Evolutionary conservation across 305 asterid genomes (phyloP).

Genomic region (Plantago lanceolata): DNA sequence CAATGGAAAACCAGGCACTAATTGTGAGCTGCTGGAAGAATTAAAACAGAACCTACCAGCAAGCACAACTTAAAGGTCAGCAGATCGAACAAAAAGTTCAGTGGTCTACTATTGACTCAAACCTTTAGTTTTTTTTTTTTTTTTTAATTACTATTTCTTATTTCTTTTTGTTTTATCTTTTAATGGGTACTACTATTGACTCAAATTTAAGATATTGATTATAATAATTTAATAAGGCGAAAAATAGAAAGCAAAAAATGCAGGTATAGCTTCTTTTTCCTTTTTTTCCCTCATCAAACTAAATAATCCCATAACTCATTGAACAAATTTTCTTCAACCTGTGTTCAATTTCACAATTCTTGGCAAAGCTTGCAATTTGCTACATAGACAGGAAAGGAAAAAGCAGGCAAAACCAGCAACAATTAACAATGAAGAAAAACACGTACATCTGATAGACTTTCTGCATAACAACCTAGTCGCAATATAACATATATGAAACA

Average conservation of each 20-base stretch:
- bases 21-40: conserved; percentile 17
- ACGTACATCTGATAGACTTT: background rate
- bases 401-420: conserved; percentile 7
- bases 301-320: too few species aligned
- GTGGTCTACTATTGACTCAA: background rate
- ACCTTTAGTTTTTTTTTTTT: background rate
- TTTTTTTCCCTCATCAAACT: too few species aligned
- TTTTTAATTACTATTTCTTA: too few species aligned
- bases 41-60: conserved; percentile 1
- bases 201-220: too few species aligned
- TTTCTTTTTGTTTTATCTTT: too few species aligned
- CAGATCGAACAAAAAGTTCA: conserved; percentile 6
- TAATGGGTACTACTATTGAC: too few species aligned
- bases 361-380: background rate
- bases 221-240: too few species aligned
- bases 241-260: too few species aligned
- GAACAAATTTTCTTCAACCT: too few species aligned
- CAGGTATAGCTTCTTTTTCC: too few species aligned
- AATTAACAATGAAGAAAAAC: conserved; percentile 17
- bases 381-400: background rate
- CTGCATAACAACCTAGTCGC: conserved; percentile 18
- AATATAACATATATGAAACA: conserved; percentile 12
- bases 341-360: background rate
- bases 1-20: conserved; percentile 15
- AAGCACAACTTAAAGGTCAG: conserved; percentile 12